These are phyloP conservation scores for Circinella umbellata DNA, from an alignment of 371 early-diverging fungal genomes.

Conservation along the genomic window DNA sequence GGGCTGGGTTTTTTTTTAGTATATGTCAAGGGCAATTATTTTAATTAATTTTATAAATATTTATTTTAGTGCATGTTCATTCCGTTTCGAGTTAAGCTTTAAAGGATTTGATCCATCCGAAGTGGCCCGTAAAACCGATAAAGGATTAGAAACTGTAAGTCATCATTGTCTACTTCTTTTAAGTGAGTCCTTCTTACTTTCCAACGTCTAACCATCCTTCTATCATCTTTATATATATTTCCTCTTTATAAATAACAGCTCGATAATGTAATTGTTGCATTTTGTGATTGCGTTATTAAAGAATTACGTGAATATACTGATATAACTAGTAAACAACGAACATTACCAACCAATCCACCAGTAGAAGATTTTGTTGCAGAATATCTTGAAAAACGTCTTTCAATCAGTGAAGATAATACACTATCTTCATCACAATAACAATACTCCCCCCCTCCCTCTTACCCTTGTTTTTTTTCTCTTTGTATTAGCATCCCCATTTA, in stretches of 20 bases:
- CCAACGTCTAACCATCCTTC: no score
- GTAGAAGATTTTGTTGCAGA: conserved; percentile 18
- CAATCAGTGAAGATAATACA: conserved; percentile 7
- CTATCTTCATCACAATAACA: not conserved
- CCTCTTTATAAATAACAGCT: conserved; percentile 12
- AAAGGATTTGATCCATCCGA: conserved; percentile 59
- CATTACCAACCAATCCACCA: conserved; percentile 23
- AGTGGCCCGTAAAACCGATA: conserved; percentile 58
- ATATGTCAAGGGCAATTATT: no score
- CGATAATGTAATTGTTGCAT: conserved; percentile 21
- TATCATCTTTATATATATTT: not conserved
- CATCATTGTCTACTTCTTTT: not conserved
- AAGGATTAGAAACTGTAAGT: conserved; percentile 13
- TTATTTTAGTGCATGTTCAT: conserved; percentile 58
- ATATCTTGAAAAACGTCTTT: conserved; percentile 24
- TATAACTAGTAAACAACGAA: conserved; percentile 4
- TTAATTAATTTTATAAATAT: not conserved
- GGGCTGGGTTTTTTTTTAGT: no score
- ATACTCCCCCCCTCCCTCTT: no score
- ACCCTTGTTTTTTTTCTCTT: no score
- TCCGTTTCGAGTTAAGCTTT: conserved; percentile 61
- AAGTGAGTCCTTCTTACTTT: not conserved
- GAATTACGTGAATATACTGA: conserved; percentile 33
- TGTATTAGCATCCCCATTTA: no score
- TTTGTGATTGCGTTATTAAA: conserved; percentile 37